Evolutionary conservation across 169 alveolate genomes (phyloP).

Genomic region (Eimeria falciformis): DNA sequence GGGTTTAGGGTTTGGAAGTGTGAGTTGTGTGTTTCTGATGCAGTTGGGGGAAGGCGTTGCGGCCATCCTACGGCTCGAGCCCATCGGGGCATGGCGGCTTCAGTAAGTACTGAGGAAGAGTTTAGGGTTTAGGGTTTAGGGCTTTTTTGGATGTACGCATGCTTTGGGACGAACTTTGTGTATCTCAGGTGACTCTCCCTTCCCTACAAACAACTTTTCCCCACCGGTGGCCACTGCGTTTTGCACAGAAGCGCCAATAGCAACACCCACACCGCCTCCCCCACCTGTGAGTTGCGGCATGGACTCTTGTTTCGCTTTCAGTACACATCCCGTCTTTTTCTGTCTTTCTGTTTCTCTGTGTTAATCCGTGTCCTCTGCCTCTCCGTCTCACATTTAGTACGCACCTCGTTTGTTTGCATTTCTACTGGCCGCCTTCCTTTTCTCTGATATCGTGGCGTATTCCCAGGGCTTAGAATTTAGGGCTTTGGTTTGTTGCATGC

Average conservation of each 20-base stretch:
- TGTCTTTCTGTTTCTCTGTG: too few species aligned
- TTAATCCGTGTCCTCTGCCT: neutral
- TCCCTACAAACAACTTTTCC: slow-evolving; percentile 45
- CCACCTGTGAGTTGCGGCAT: slow-evolving; percentile 50
- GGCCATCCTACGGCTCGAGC: slow-evolving; percentile 54
- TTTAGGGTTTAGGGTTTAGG: neutral
- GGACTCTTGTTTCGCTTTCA: neutral
- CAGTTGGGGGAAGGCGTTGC: slow-evolving; percentile 75
- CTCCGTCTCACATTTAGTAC: neutral
- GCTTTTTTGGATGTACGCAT: neutral
- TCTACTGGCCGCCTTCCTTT: too few species aligned
- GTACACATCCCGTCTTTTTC: neutral
- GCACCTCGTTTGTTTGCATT: too few species aligned
- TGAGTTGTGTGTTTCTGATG: neutral
- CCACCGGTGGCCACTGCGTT: slow-evolving; percentile 38
- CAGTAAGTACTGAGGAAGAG: slow-evolving; percentile 11
- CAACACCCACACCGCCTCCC: slow-evolving; percentile 68
- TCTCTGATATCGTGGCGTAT: neutral
- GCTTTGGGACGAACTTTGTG: neutral
- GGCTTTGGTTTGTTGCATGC: neutral
- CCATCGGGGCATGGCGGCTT: slow-evolving; percentile 42
- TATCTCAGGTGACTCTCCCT: slow-evolving; percentile 60
- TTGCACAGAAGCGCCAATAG: slow-evolving; percentile 60
- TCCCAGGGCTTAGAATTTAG: neutral
- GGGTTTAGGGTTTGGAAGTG: neutral